phyloP scores from a whole-genome alignment of 2,329 filamentous ascomycete genomes.

The Xylariaceae sp. region DNA sequence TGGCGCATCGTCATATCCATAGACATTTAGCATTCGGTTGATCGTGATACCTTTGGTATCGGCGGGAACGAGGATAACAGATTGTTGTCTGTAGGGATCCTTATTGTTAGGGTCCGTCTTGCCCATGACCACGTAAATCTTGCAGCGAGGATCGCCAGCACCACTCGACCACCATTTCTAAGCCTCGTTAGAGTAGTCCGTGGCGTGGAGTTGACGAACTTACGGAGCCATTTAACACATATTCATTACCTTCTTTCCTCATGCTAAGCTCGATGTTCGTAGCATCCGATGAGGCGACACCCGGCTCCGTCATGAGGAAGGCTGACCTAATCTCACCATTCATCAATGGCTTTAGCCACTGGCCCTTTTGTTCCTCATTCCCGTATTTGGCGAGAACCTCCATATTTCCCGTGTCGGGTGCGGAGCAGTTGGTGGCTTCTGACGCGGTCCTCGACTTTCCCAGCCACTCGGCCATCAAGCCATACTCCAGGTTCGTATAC shows the following conservation, averaged over 20 bases:
- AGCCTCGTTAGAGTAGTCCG: conserved; percentile 16
- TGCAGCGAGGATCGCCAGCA: conserved; percentile 88
- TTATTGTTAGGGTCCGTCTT: conserved; percentile 79
- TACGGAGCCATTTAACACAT: conserved; percentile 86
- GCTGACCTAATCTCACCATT: conserved; percentile 85
- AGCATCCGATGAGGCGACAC: conserved; percentile 86
- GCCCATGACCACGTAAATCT: conserved; percentile 95
- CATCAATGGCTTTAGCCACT: conserved; percentile 81
- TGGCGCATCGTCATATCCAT: conserved; percentile 97
- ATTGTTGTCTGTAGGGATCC: conserved; percentile 87
- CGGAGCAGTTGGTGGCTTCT: conserved; percentile 87
- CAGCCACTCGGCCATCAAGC: conserved; percentile 94
- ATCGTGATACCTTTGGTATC: conserved; percentile 85
- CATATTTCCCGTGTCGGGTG: conserved; percentile 95
- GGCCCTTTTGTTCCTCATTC: conserved; percentile 78
- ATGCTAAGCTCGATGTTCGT: conserved; percentile 90
- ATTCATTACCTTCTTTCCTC: conserved; percentile 79
- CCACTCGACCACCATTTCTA: conserved; percentile 99
- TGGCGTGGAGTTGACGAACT: conserved; percentile 29
- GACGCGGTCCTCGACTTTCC: conserved; percentile 83
- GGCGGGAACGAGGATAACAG: conserved; percentile 85
- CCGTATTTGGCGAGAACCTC: conserved; percentile 92
- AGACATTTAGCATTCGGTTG: conserved; percentile 89
- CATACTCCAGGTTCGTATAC: conserved; percentile 95
- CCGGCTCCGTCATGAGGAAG: conserved; percentile 93